Conservation (phyloP, 805 yeast genomes). For the Nakazawaea molendinolei region DNA sequence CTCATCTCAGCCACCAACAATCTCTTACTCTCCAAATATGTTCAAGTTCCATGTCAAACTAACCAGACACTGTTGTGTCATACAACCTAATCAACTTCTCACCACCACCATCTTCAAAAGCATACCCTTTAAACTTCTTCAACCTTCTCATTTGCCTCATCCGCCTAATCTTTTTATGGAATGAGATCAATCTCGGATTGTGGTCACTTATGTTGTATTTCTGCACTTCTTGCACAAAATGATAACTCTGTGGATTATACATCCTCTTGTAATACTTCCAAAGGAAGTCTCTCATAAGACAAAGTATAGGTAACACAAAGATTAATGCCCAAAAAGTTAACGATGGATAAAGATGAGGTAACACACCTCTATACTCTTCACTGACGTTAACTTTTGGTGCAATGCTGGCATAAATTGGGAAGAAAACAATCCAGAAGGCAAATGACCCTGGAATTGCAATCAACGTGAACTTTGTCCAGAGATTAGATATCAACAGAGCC, state of each 20-base stretch:
- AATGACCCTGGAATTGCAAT: slow-evolving; percentile 95
- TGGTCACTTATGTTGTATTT: slow-evolving; percentile 90
- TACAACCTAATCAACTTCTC: slow-evolving; percentile 88
- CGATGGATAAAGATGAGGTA: slow-evolving; percentile 70
- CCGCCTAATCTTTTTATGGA: slow-evolving; percentile 93
- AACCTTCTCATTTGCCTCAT: slow-evolving; percentile 97
- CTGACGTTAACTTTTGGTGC: slow-evolving; percentile 85
- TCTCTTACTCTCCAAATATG: too few species aligned
- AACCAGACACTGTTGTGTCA: slow-evolving; percentile 93
- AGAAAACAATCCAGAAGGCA: slow-evolving; percentile 71
- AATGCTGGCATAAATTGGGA: slow-evolving; percentile 79
- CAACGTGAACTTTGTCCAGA: slow-evolving; percentile 92
- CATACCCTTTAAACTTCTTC: slow-evolving; percentile 98
- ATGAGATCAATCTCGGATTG: slow-evolving; percentile 93
- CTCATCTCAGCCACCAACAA: too few species aligned
- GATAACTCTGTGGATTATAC: slow-evolving; percentile 88
- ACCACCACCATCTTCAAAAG: slow-evolving; percentile 94
- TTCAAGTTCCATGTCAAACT: too few species aligned
- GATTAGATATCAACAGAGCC: slow-evolving; percentile 85
- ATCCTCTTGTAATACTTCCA: slow-evolving; percentile 95
- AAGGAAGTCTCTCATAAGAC: slow-evolving; percentile 78
- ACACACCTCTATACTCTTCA: slow-evolving; percentile 75
- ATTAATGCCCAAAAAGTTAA: slow-evolving; percentile 78
- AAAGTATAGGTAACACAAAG: slow-evolving; percentile 67
- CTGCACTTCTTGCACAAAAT: slow-evolving; percentile 94